These are phyloP conservation scores for Lactarius hengduanensis DNA, from an alignment of 768 basidiomycete genomes.

Conservation along the genomic window DNA sequence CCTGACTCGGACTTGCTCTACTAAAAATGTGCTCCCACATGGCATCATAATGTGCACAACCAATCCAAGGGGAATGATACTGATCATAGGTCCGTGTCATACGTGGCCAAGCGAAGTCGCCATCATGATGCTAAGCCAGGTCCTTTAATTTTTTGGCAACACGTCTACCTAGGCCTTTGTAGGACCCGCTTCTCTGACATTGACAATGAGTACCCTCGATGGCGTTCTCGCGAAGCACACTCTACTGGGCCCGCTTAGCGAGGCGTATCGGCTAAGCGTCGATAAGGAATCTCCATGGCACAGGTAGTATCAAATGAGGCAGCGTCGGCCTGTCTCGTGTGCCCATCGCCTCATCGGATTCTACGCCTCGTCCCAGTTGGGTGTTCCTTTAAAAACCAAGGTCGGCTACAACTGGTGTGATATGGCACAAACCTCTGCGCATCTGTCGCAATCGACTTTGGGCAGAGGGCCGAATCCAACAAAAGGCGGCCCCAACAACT, in stretches of 20 bases:
- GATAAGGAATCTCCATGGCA: neutral
- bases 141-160: neutral
- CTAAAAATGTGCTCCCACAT: neutral
- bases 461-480: neutral
- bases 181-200: neutral
- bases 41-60: neutral
- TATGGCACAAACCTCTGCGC: neutral
- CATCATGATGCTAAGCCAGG: neutral
- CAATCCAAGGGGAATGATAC: neutral
- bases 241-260: neutral
- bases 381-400: neutral
- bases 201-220: neutral
- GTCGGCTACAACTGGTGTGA: neutral
- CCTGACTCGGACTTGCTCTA: neutral
- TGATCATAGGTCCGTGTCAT: neutral
- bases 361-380: too few species aligned
- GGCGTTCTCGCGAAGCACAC: neutral
- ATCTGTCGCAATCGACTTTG: conserved; percentile 5
- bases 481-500: neutral
- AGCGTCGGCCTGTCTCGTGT: neutral
- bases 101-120: neutral
- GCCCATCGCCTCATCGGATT: neutral
- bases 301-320: neutral
- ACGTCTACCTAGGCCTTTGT: neutral
- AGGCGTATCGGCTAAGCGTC: neutral